phyloP scores from a whole-genome alignment of 495 filamentous ascomycete genomes.

The Cetradonia linearis region DNA sequence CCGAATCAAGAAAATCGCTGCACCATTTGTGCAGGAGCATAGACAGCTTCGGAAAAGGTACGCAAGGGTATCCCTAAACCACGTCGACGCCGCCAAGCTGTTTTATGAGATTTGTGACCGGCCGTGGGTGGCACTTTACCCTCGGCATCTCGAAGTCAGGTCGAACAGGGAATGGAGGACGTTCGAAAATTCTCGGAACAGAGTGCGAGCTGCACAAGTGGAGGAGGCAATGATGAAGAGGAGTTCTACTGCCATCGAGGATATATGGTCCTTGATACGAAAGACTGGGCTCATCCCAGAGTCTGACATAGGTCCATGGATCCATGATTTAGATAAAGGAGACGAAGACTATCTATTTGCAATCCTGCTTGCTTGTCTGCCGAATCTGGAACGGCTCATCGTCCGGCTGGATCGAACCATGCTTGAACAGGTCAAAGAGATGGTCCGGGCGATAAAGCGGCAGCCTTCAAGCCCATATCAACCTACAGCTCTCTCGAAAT shows the following conservation, averaged over 20 bases:
- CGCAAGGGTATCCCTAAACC: conserved; percentile 15
- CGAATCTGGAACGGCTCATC: conserved; percentile 15
- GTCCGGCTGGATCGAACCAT: conserved; percentile 16
- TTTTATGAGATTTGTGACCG: conserved; percentile 21
- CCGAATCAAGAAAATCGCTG: conserved; percentile 13
- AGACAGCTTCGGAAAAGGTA: conserved; percentile 13
- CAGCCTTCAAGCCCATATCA: conserved; percentile 1
- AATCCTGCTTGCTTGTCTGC: conserved; percentile 18
- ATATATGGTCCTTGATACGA: conserved; percentile 11
- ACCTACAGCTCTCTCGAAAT: conserved; percentile 15
- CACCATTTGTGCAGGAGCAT: conserved; percentile 19
- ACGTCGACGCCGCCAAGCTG: conserved; percentile 18
- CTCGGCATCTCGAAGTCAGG: conserved; percentile 14
- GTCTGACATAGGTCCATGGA: conserved; percentile 11
- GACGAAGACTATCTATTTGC: conserved; percentile 22
- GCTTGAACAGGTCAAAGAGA: conserved; percentile 22
- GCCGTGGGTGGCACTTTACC: conserved; percentile 22
- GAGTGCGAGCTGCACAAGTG: conserved; percentile 10
- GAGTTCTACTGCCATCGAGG: conserved; percentile 9
- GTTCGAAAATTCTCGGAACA: conserved; percentile 14
- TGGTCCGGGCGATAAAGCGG: conserved; percentile 19
- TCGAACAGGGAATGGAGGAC: conserved; percentile 19
- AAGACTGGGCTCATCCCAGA: conserved; percentile 11
- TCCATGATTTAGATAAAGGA: conserved; percentile 12
- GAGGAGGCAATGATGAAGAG: conserved; percentile 9